These are phyloP conservation scores for Datura wrightii DNA, from an alignment of 257 asterid genomes.

Conservation along the genomic window DNA sequence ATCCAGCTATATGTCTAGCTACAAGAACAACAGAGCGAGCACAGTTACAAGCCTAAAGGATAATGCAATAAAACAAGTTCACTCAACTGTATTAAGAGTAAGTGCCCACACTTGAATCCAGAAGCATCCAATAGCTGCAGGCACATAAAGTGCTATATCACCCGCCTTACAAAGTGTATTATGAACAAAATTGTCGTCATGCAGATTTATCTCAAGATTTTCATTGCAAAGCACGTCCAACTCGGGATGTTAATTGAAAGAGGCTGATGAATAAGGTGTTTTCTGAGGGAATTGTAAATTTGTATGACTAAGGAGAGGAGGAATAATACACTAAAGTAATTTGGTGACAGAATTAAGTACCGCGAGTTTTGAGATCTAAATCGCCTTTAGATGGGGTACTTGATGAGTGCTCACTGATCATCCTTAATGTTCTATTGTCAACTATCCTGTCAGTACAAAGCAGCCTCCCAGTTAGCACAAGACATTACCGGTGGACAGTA, in stretches of 20 bases:
- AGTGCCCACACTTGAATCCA: constrained; percentile 11
- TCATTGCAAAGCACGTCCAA: not conserved
- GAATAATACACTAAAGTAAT: constrained; percentile 13
- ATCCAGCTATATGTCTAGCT: not conserved
- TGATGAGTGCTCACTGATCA: constrained; percentile 79
- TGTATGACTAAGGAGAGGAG: not conserved
- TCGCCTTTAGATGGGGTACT: constrained; percentile 60
- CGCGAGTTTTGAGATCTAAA: constrained; percentile 80
- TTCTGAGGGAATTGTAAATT: not conserved
- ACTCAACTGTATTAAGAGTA: not conserved
- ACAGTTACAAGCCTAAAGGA: not conserved
- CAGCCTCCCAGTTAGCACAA: constrained; percentile 17
- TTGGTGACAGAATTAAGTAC: constrained; percentile 48
- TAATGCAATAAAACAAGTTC: not conserved
- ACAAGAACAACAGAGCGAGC: not conserved
- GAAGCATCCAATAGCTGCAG: constrained; percentile 23
- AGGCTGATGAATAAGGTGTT: not conserved
- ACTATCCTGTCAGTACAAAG: constrained; percentile 69
- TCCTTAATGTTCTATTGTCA: constrained; percentile 82
- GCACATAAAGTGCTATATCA: not conserved
- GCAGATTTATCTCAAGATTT: not conserved
- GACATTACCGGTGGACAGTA: not conserved
- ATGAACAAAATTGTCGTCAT: not conserved
- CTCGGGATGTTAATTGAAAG: constrained; percentile 3
- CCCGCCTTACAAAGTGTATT: not conserved